phyloP scores from a whole-genome alignment of 2,329 filamentous ascomycete genomes.

The Byssoonygena ceratinophila region DNA sequence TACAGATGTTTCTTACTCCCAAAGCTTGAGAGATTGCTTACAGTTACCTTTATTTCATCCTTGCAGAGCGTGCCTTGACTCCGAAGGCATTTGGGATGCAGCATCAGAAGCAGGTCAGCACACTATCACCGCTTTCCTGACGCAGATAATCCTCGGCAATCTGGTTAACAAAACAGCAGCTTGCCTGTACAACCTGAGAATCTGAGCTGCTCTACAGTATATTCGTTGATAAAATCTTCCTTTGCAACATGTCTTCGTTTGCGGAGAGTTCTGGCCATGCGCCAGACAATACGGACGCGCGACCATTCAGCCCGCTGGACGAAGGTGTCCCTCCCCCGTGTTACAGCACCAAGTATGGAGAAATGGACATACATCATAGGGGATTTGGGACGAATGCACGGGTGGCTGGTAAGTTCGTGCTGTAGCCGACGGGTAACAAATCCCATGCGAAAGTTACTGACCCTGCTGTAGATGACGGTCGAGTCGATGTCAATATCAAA shows the following conservation, averaged over 20 bases:
- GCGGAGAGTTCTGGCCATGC: neutral
- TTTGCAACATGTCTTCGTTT: neutral
- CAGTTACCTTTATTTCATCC: too few relatives aligned
- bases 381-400: conserved; percentile 54
- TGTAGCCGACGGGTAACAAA: neutral
- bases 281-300: neutral
- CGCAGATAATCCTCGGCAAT: too few relatives aligned
- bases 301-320: neutral
- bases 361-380: conserved; percentile 51
- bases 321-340: conserved; percentile 21
- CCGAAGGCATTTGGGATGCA: too few relatives aligned
- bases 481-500: conserved; percentile 69
- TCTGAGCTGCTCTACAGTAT: neutral
- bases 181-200: neutral
- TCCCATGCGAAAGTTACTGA: neutral
- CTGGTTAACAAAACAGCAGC: neutral
- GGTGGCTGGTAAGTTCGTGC: conserved; percentile 40
- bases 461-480: conserved; percentile 52
- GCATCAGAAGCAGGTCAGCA: too few relatives aligned
- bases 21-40: too few relatives aligned
- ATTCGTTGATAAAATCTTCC: neutral
- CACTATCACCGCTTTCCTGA: too few relatives aligned
- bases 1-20: too few relatives aligned
- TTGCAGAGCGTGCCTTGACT: too few relatives aligned
- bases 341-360: conserved; percentile 43